Conservation (phyloP, 2,329 filamentous ascomycete genomes). For the Colletotrichum cordylinicola region DNA sequence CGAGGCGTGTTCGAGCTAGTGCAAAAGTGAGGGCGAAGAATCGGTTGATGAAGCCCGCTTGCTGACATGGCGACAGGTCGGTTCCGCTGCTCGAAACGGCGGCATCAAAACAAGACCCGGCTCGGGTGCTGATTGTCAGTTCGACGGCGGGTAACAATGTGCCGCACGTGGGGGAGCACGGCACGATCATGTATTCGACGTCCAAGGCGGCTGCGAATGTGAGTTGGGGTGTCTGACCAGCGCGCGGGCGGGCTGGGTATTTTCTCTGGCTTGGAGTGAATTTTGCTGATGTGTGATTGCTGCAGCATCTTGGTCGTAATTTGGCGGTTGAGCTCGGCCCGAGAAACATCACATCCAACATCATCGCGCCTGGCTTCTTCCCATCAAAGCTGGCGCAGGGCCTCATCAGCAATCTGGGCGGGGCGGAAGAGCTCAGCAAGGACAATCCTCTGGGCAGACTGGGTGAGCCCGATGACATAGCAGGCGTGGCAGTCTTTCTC, state of each 20-base stretch:
- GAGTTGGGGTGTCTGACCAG: conserved; percentile 14
- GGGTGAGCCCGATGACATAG: conserved; percentile 65
- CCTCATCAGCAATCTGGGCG: conserved; percentile 67
- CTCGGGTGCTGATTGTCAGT: conserved; percentile 69
- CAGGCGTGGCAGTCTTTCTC: conserved; percentile 63
- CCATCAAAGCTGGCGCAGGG: conserved; percentile 72
- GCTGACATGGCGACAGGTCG: conserved; percentile 22
- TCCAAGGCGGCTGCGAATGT: conserved; percentile 69
- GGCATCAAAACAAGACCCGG: conserved; percentile 50
- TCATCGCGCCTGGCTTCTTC: conserved; percentile 73
- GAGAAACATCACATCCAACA: conserved; percentile 68
- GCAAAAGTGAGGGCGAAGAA: conserved; percentile 52
- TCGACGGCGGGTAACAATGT: conserved; percentile 70
- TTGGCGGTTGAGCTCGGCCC: conserved; percentile 74
- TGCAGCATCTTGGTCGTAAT: conserved; percentile 63
- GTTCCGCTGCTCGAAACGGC: conserved; percentile 50
- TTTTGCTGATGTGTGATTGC: not conserved
- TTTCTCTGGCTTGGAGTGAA: not conserved
- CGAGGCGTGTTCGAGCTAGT: conserved; percentile 74
- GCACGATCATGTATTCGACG: conserved; percentile 70
- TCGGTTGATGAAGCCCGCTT: not conserved
- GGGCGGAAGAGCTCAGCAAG: conserved; percentile 53
- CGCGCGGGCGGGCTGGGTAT: too few relatives aligned
- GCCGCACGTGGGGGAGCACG: conserved; percentile 63
- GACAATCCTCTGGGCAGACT: conserved; percentile 59